phyloP scores from a whole-genome alignment of 2,329 filamentous ascomycete species.

The Colletotrichum spaethianum region DNA sequence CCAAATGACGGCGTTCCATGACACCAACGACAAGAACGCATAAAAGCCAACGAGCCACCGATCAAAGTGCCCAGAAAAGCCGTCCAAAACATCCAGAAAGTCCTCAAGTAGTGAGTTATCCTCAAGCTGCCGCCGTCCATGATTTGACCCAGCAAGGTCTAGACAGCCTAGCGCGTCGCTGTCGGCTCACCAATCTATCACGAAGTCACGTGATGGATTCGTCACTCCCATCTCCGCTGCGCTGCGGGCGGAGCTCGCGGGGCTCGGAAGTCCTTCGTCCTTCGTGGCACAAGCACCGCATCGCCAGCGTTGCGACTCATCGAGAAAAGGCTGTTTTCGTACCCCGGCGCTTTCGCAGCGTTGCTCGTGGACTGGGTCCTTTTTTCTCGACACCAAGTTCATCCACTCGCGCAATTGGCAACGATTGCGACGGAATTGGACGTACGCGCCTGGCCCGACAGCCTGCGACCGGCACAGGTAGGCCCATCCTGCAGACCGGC shows the following conservation, averaged over 20 bases:
- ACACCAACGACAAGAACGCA: not conserved
- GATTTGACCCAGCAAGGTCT: not conserved
- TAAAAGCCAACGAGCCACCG: not conserved
- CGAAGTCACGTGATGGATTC: constrained; percentile 19
- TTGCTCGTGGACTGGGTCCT: constrained; percentile 6
- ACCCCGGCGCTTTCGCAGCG: constrained; percentile 6
- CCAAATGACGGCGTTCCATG: not conserved
- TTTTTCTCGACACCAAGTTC: not conserved
- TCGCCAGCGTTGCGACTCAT: constrained; percentile 32
- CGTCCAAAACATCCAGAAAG: rapidly evolving
- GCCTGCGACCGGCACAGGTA: constrained; percentile 26
- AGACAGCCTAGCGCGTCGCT: not conserved
- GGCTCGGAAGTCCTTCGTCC: not conserved
- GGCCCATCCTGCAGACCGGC: constrained; percentile 25
- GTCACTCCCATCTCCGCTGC: not conserved
- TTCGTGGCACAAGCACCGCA: not conserved
- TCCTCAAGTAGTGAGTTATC: rapidly evolving
- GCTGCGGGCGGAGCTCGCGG: not conserved
- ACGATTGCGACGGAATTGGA: constrained; percentile 27
- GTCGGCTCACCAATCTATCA: constrained; percentile 6
- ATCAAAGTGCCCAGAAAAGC: not conserved
- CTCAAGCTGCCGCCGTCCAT: too few species aligned
- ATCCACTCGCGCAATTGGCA: constrained; percentile 20
- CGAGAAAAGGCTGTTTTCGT: not conserved
- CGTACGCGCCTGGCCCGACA: constrained; percentile 35